Conservation (phyloP, 768 basidiomycete species). For the Tylopilus sp. region DNA sequence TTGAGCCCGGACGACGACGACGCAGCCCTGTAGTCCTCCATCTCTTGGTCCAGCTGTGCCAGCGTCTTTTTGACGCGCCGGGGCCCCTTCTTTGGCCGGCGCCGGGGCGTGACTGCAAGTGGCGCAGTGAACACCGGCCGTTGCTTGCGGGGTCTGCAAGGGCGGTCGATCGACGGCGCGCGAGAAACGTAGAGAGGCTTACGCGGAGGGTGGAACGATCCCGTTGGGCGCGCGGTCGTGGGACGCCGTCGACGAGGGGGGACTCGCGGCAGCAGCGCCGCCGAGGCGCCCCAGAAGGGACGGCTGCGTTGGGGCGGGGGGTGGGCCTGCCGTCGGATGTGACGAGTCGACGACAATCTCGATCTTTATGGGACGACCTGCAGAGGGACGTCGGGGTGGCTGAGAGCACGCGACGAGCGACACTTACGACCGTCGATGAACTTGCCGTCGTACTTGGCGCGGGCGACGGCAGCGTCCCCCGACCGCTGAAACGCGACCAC, state of each 20-base stretch:
- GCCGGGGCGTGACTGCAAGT: slow-evolving; percentile 30
- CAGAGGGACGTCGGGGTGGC: neutral
- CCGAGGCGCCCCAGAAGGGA: slow-evolving; percentile 40
- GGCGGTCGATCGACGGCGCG: neutral
- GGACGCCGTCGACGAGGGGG: neutral
- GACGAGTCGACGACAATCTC: slow-evolving; percentile 56
- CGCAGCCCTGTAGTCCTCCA: slow-evolving; percentile 71
- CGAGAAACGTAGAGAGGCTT: slow-evolving; percentile 1
- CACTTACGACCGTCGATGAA: slow-evolving; percentile 62
- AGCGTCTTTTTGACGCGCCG: slow-evolving; percentile 66
- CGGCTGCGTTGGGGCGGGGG: slow-evolving; percentile 29
- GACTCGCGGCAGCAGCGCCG: slow-evolving; percentile 4
- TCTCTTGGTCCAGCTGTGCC: slow-evolving; percentile 71
- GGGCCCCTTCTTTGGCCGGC: slow-evolving; percentile 68
- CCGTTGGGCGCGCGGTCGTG: slow-evolving; percentile 20
- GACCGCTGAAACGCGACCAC: slow-evolving; percentile 62
- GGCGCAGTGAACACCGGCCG: slow-evolving; percentile 17
- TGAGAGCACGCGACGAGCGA: neutral
- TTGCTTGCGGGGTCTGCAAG: slow-evolving; percentile 20
- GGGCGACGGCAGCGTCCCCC: slow-evolving; percentile 61
- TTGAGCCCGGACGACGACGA: slow-evolving; percentile 15
- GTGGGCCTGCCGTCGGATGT: slow-evolving; percentile 14
- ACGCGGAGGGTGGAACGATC: slow-evolving; percentile 2
- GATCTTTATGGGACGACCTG: slow-evolving; percentile 66
- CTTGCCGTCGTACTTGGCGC: slow-evolving; percentile 70